A percentile compares a stretch with the other conserved stretches of the same genome.
These are phyloP conservation scores for Spizellomyces punctatus DNA, from an alignment of 192 early-diverging fungal genomes.

Conservation along the genomic window DNA sequence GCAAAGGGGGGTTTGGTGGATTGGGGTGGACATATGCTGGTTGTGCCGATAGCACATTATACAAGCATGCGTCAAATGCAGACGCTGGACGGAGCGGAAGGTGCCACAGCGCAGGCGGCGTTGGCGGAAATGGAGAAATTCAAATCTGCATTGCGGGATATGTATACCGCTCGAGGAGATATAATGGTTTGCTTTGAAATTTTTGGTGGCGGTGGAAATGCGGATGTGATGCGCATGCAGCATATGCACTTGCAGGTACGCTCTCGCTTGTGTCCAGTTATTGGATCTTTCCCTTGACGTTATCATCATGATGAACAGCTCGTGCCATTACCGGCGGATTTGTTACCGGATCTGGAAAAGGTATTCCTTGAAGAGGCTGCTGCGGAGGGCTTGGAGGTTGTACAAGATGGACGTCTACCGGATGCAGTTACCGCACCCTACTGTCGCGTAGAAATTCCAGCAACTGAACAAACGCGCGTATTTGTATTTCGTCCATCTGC, in stretches of 20 bases:
- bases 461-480: background rate
- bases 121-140: constrained; percentile 39
- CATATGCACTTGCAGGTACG: constrained; percentile 72
- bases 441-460: constrained; percentile 37
- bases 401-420: constrained; percentile 29
- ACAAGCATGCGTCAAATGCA: constrained; percentile 24
- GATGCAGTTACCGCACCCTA: constrained; percentile 28
- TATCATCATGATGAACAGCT: constrained; percentile 9
- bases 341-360: constrained; percentile 38
- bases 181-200: constrained; percentile 78
- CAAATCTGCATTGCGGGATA: constrained; percentile 17
- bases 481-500: constrained; percentile 35
- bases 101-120: constrained; percentile 6
- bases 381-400: constrained; percentile 40
- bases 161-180: constrained; percentile 39
- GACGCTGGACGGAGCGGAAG: constrained; percentile 29
- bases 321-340: constrained; percentile 58
- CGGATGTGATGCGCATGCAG: constrained; percentile 28
- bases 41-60: constrained; percentile 68
- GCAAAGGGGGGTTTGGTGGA: constrained; percentile 84
- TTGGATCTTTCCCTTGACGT: background rate
- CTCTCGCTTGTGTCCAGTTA: background rate
- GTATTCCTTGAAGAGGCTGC: constrained; percentile 49
- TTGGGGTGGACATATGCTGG: constrained; percentile 82
- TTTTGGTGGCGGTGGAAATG: constrained; percentile 48